Base-by-base conservation (phyloP, 352 stramenopile species). In the Phytophthora litchii region DNA sequence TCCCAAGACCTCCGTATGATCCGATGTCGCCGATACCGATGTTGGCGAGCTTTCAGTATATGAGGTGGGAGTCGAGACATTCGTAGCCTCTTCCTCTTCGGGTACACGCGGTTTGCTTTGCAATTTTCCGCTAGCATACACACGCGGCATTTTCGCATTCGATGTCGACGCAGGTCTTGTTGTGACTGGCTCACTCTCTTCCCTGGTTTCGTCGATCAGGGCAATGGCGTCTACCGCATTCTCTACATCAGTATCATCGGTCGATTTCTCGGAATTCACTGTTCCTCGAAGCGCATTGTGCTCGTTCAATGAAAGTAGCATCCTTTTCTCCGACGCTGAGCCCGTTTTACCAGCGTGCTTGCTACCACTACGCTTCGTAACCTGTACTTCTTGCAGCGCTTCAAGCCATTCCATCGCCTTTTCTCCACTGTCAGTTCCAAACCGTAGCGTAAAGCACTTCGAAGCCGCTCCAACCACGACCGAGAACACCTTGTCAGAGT, bases 361-460 rank as follows among this genome's bases (percentile, higher is more conserved):
- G 13, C 21, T 42, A 11, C n/a, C 32, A 19, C 61, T 17, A 20
- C 47, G 51, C 55, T 78, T 70, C 4, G 61, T 76, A 12, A 85
- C 41, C 67, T 91, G 82, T 23, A 91, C 68, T 31, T 70, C 70
- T n/a, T 82, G 74, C 35, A 91, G 62, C 27, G 76, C 79, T 27
- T 74, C 59, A 25, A 89, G 59, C 82, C 82, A 91, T 12, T 68
- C 54, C 35, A 72, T 67, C 48, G 67, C 78, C 20, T 69, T 68
- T 21, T 80, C 69, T 3, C 44, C n/a, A 31, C 52, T 85, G 36
- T 80, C 69, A 34, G 78, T 68, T 34, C 62, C 47, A 56, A 87
- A 72, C 19, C 72, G 67, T 43, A 83, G 48, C 41, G 76, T 74
- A 21, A 67, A 60, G 29, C 67, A 82, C 62, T 88, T 92, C 50